A percentile compares a stretch with the other conserved stretches of the same genome.
Conservation (phyloP, 1,284 basidiomycete genomes). For the Dichomitus squalens region DNA sequence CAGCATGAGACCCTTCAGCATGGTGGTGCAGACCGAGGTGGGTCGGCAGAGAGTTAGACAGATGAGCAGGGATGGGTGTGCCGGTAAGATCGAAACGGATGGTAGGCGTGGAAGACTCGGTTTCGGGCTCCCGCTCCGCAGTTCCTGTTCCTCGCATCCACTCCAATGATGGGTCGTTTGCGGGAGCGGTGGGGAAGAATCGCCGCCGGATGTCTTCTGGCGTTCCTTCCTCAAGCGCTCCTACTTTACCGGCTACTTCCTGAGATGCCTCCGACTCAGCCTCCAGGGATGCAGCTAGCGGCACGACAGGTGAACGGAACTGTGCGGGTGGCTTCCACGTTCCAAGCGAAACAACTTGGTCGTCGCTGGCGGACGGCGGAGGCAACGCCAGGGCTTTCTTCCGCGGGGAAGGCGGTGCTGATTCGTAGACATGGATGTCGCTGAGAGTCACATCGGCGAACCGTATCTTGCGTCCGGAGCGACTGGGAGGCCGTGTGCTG, state of each 20-base stretch:
- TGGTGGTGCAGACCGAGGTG: conserved; percentile 93
- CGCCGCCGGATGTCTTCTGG: conserved; percentile 82
- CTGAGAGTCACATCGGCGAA: conserved; percentile 54
- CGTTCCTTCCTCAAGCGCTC: conserved; percentile 66
- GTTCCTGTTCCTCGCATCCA: conserved; percentile 64
- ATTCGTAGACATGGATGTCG: conserved; percentile 77
- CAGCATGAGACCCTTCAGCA: conserved; percentile 76
- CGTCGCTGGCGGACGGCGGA: conserved; percentile 48
- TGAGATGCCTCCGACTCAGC: not conserved
- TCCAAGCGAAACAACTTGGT: conserved; percentile 55
- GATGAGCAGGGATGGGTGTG: conserved; percentile 53
- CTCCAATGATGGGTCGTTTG: conserved; percentile 70
- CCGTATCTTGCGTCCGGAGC: conserved; percentile 47
- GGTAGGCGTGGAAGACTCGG: conserved; percentile 27
- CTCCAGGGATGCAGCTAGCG: not conserved
- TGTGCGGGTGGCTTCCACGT: conserved; percentile 32
- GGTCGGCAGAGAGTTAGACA: conserved; percentile 65
- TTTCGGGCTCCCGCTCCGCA: conserved; percentile 24
- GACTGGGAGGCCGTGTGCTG: conserved; percentile 44
- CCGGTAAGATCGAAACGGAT: conserved; percentile 81
- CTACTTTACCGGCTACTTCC: conserved; percentile 4
- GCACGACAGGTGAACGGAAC: not conserved
- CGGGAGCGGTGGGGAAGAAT: conserved; percentile 79
- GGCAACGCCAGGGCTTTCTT: conserved; percentile 48
- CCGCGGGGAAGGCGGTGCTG: conserved; percentile 73